These are phyloP conservation scores for Dactylellina cionopaga DNA, from an alignment of 2,329 filamentous ascomycete genomes.

Conservation along the genomic window DNA sequence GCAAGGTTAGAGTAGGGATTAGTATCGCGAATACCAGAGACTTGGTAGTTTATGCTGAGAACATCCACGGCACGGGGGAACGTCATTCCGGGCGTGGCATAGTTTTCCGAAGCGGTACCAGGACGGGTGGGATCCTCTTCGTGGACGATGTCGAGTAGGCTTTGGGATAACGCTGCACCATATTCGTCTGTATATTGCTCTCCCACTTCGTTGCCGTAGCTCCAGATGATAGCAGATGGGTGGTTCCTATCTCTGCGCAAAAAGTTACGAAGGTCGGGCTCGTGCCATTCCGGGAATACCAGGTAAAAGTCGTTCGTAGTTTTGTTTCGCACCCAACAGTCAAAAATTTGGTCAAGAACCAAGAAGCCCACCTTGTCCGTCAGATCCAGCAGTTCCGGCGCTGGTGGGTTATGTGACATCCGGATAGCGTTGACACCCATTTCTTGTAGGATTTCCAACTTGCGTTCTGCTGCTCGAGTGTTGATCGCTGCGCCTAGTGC, in stretches of 20 bases:
- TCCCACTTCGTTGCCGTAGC: conserved; percentile 67
- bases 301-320: conserved; percentile 65
- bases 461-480: conserved; percentile 63
- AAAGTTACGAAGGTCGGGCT: conserved; percentile 66
- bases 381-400: conserved; percentile 65
- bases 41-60: conserved; percentile 68
- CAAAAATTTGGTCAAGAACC: conserved; percentile 68
- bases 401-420: conserved; percentile 68
- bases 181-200: conserved; percentile 62
- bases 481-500: conserved; percentile 67
- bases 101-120: conserved; percentile 64
- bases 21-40: conserved; percentile 63
- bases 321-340: conserved; percentile 65
- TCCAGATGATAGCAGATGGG: conserved; percentile 67
- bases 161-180: conserved; percentile 58
- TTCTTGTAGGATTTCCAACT: conserved; percentile 65
- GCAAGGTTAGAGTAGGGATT: conserved; percentile 57
- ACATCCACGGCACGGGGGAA: conserved; percentile 64
- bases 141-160: conserved; percentile 62
- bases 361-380: conserved; percentile 66
- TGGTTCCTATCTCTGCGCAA: conserved; percentile 69
- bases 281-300: conserved; percentile 67
- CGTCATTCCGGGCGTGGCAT: conserved; percentile 61
- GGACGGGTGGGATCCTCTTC: conserved; percentile 65
- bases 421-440: conserved; percentile 66